A percentile compares a stretch with the other conserved stretches of the same genome.
phyloP scores from a whole-genome alignment of 2,329 filamentous ascomycete species.

The Sporothrix brunneoviolacea region DNA sequence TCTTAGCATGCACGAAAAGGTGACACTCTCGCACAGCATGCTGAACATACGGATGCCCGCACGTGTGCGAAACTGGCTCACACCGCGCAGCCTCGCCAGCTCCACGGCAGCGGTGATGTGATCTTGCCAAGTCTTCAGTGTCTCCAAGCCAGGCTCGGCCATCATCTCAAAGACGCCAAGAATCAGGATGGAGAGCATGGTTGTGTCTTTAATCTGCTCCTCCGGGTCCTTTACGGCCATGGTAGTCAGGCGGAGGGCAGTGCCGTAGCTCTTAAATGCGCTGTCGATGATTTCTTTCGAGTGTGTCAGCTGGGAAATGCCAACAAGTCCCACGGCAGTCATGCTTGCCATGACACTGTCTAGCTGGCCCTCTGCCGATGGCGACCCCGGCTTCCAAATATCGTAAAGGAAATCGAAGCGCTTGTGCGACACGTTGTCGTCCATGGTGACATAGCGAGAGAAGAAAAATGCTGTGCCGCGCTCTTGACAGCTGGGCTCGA shows the following conservation, averaged over 20 bases:
- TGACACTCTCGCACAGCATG: constrained; percentile 44
- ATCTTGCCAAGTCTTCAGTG: constrained; percentile 44
- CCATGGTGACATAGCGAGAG: constrained; percentile 42
- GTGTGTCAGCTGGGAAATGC: constrained; percentile 40
- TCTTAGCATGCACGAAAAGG: constrained; percentile 46
- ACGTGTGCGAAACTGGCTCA: constrained; percentile 37
- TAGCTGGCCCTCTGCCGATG: constrained; percentile 26
- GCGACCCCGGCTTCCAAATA: constrained; percentile 41
- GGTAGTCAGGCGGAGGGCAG: constrained; percentile 45
- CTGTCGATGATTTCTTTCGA: constrained; percentile 37
- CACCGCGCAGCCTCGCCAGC: constrained; percentile 43
- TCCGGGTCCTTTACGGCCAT: constrained; percentile 39
- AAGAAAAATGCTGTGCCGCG: constrained; percentile 44
- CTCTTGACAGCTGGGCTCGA: constrained; percentile 33
- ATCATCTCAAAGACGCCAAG: constrained; percentile 50
- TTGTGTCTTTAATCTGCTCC: constrained; percentile 41
- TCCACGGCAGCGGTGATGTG: constrained; percentile 48
- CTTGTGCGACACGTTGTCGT: constrained; percentile 39
- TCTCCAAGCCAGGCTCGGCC: constrained; percentile 39
- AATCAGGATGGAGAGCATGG: constrained; percentile 47
- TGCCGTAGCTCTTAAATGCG: constrained; percentile 45
- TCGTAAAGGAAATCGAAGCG: constrained; percentile 49
- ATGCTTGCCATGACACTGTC: constrained; percentile 47
- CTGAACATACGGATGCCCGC: constrained; percentile 46
- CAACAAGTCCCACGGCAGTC: constrained; percentile 48